phyloP scores from a whole-genome alignment of 164 flowering plant genomes.

The Sedum album region DNA sequence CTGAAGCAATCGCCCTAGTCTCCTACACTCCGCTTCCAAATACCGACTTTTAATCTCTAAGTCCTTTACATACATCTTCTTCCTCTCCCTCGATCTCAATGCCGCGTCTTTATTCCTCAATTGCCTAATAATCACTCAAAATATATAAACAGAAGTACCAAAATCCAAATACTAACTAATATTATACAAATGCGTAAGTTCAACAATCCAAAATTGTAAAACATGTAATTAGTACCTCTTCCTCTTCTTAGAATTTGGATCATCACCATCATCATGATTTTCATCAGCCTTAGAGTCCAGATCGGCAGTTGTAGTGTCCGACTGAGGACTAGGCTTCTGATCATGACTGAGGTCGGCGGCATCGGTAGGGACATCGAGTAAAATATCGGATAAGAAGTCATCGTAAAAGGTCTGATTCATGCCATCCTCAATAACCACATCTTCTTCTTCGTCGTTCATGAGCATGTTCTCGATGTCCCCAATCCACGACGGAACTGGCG shows the following conservation, averaged over 20 bases:
- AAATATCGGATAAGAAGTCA: conserved; percentile 27
- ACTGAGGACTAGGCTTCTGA: conserved; percentile 13
- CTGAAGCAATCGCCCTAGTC: conserved; percentile 59
- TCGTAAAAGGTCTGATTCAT: conserved; percentile 8
- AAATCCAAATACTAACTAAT: background rate
- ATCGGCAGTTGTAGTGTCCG: conserved; percentile 11
- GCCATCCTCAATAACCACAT: background rate
- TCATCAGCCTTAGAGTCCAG: conserved; percentile 7
- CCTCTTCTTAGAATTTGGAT: conserved; percentile 42
- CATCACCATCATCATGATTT: conserved; percentile 16
- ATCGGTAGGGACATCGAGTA: conserved; percentile 21
- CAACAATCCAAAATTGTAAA: no score
- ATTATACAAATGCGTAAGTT: no score
- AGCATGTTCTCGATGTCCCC: conserved; percentile 33
- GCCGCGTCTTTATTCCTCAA: conserved; percentile 91
- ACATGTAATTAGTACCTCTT: no score
- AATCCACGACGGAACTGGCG: conserved; percentile 20
- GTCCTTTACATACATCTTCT: conserved; percentile 66
- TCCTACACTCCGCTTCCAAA: conserved; percentile 72
- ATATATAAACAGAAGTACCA: background rate
- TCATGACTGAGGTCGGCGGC: background rate
- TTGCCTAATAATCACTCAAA: conserved; percentile 68
- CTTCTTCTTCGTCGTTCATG: conserved; percentile 41
- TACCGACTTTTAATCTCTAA: conserved; percentile 79
- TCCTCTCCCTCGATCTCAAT: conserved; percentile 85